phyloP scores from a whole-genome alignment of 1,284 basidiomycete genomes.

The Caloboletus firmus region DNA sequence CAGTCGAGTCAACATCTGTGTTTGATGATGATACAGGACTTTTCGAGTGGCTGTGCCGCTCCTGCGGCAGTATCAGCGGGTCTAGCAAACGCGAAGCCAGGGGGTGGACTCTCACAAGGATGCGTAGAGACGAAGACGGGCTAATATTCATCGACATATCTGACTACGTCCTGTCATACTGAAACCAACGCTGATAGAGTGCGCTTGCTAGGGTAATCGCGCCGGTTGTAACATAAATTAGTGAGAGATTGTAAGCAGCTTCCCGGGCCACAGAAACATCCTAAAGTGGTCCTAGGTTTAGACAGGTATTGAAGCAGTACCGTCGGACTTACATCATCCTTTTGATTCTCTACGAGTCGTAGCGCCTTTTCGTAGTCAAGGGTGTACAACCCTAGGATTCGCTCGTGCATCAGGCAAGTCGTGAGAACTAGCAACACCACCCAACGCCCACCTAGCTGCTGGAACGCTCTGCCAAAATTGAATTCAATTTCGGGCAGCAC shows the following conservation, averaged over 20 bases:
- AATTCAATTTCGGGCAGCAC: constrained; percentile 73
- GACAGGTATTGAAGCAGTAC: neutral
- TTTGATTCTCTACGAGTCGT: constrained; percentile 49
- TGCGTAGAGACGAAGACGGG: constrained; percentile 17
- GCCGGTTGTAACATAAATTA: constrained; percentile 79
- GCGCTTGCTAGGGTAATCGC: constrained; percentile 64
- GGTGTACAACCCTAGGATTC: constrained; percentile 64
- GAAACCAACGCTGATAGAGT: constrained; percentile 74
- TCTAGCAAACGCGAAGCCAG: neutral
- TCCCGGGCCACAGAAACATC: constrained; percentile 47
- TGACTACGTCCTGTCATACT: constrained; percentile 48
- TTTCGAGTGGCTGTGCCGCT: constrained; percentile 18
- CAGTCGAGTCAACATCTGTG: constrained; percentile 23
- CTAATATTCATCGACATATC: constrained; percentile 11
- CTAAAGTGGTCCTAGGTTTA: constrained; percentile 10
- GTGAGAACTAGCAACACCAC: neutral
- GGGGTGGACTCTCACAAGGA: constrained; percentile 12
- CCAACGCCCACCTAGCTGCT: constrained; percentile 73
- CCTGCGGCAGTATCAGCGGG: constrained; percentile 9
- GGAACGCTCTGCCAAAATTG: constrained; percentile 89
- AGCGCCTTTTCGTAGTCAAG: constrained; percentile 83
- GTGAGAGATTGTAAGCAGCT: constrained; percentile 84
- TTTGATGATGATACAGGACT: constrained; percentile 26
- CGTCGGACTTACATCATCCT: constrained; percentile 18
- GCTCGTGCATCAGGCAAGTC: neutral